These are phyloP conservation scores for Ophiocordyceps sinensis DNA, from an alignment of 2,329 filamentous ascomycete species.

Conservation along the genomic window DNA sequence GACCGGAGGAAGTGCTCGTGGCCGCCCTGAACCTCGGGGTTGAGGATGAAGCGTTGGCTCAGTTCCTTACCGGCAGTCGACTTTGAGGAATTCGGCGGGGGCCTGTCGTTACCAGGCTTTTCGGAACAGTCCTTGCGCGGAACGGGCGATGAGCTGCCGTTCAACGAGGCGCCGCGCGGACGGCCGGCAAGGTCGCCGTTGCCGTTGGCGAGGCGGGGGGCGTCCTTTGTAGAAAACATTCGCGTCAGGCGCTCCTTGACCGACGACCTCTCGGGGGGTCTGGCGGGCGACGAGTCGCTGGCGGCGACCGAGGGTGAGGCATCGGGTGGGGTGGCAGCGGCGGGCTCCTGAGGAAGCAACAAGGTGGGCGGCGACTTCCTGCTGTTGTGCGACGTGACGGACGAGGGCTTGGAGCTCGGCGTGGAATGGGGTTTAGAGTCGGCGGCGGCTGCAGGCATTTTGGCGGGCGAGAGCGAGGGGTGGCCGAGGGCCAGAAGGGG, in stretches of 20 bases:
- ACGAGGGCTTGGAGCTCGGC: slow-evolving; percentile 33
- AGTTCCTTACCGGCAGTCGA: slow-evolving; percentile 17
- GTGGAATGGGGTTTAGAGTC: slow-evolving; percentile 24
- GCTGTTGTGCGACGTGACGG: slow-evolving; percentile 31
- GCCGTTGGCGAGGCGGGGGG: slow-evolving; percentile 18
- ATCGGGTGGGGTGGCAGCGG: slow-evolving; percentile 11
- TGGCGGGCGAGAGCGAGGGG: slow-evolving; percentile 3
- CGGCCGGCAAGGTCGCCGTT: slow-evolving; percentile 19
- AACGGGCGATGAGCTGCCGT: slow-evolving; percentile 19
- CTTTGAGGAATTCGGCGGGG: slow-evolving; percentile 15
- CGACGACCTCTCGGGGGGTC: slow-evolving; percentile 37
- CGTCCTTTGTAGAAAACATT: slow-evolving; percentile 49
- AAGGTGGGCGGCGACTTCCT: slow-evolving; percentile 27
- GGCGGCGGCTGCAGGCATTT: slow-evolving; percentile 18
- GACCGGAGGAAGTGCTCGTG: slow-evolving; percentile 86
- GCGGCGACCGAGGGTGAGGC: slow-evolving; percentile 9
- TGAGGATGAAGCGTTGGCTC: slow-evolving; percentile 35
- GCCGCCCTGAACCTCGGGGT: slow-evolving; percentile 43
- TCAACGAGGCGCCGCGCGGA: slow-evolving; percentile 19
- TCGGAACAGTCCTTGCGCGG: slow-evolving; percentile 29
- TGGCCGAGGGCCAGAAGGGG: not conserved
- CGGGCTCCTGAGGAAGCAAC: slow-evolving; percentile 24
- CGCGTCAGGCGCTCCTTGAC: slow-evolving; percentile 50
- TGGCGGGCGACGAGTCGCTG: slow-evolving; percentile 11
- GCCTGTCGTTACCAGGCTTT: slow-evolving; percentile 9